A percentile compares a stretch with the other conserved stretches of the same genome.
Evolutionary conservation across 2,329 filamentous ascomycete species (phyloP).

Genomic region (Albifimbria verrucaria): DNA sequence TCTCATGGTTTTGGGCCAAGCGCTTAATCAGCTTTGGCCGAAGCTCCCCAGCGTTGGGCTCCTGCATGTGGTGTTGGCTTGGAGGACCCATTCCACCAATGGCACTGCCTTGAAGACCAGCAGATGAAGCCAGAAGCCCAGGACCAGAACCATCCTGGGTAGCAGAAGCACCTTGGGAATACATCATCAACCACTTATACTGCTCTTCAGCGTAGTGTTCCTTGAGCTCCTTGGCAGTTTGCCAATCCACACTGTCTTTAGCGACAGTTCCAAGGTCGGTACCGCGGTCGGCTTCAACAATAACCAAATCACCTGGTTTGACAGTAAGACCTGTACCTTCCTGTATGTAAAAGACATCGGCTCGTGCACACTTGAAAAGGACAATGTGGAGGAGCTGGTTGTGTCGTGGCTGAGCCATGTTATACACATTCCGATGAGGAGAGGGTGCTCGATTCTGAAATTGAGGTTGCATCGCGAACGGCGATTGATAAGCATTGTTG

Average conservation of each 20-base stretch:
- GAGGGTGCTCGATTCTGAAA: constrained; percentile 53
- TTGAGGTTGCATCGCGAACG: constrained; percentile 41
- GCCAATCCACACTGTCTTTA: constrained; percentile 82
- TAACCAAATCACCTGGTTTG: constrained; percentile 89
- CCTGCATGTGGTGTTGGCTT: constrained; percentile 69
- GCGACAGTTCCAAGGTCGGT: constrained; percentile 93
- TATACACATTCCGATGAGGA: constrained; percentile 60
- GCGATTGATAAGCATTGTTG: constrained; percentile 40
- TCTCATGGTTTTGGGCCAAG: constrained; percentile 86
- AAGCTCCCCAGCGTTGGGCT: constrained; percentile 69
- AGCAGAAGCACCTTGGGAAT: constrained; percentile 73
- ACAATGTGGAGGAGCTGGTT: constrained; percentile 82
- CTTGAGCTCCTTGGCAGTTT: constrained; percentile 82
- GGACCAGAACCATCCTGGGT: constrained; percentile 58
- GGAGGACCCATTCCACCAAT: constrained; percentile 77
- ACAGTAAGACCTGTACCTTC: constrained; percentile 91
- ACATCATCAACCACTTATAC: constrained; percentile 99
- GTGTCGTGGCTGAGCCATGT: constrained; percentile 57
- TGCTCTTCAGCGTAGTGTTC: constrained; percentile 92
- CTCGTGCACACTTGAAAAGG: constrained; percentile 91
- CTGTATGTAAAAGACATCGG: constrained; percentile 95
- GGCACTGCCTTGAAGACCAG: constrained; percentile 64
- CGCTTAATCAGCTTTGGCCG: constrained; percentile 97
- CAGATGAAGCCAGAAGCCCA: constrained; percentile 61
- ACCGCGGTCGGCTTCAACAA: constrained; percentile 94